Conservation (phyloP, 306 rosid species). For the Spatholobus suberectus region DNA sequence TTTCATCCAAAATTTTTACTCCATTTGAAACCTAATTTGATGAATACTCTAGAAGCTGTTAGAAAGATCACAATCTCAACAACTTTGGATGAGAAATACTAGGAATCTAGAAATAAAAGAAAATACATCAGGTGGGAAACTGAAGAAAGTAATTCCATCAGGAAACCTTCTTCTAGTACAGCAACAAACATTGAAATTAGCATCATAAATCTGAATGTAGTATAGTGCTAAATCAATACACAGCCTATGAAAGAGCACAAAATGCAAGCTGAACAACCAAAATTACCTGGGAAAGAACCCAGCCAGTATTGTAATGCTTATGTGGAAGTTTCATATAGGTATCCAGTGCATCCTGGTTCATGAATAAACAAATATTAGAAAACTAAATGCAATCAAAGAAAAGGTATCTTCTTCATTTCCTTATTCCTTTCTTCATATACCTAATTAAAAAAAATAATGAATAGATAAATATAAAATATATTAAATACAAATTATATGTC, state of each 20-base stretch:
- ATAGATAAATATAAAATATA: constrained; percentile 10
- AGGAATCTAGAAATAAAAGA: not conserved
- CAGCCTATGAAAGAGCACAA: constrained; percentile 7
- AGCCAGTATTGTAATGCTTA: constrained; percentile 93
- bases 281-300: constrained; percentile 98
- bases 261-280: constrained; percentile 26
- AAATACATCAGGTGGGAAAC: not conserved
- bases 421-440: not conserved
- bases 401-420: constrained; percentile 27
- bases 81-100: not conserved
- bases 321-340: constrained; percentile 80
- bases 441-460: constrained; percentile 19
- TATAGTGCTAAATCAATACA: constrained; percentile 14
- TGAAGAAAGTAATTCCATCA: constrained; percentile 7
- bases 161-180: constrained; percentile 11
- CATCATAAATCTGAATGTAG: not conserved
- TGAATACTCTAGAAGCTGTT: not conserved
- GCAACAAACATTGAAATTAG: not conserved
- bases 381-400: constrained; percentile 34
- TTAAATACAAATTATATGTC: too few relatives aligned
- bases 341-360: constrained; percentile 89
- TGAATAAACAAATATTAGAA: constrained; percentile 37
- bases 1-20: not conserved
- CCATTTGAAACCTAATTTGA: not conserved
- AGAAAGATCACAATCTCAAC: not conserved